A percentile compares a stretch with the other conserved stretches of the same genome.
Evolutionary conservation across 306 rosid genomes (phyloP).

Genomic region (Prunus salicina): DNA sequence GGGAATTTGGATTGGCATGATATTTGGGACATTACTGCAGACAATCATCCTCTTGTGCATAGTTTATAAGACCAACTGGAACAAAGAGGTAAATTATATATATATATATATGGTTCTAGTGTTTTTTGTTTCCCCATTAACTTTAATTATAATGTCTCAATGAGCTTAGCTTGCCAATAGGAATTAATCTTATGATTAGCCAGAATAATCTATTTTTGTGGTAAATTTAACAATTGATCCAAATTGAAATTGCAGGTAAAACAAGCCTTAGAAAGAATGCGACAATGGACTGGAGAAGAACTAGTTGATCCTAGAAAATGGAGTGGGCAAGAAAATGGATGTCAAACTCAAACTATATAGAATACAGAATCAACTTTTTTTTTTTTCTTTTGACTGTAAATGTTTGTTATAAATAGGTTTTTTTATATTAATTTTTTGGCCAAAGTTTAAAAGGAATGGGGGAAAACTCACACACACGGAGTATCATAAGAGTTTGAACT

Average conservation of each 20-base stretch:
- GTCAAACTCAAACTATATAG: conserved; percentile 10
- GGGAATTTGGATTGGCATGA: conserved; percentile 98
- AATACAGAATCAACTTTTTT: neutral
- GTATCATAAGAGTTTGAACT: rapidly evolving
- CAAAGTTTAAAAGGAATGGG: too few relatives aligned
- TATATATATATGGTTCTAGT: neutral
- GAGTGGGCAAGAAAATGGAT: conserved; percentile 15
- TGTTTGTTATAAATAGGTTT: too few relatives aligned
- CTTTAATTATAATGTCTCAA: neutral
- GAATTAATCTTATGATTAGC: too few relatives aligned
- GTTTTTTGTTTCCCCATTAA: too few relatives aligned
- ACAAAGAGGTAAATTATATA: conserved; percentile 53
- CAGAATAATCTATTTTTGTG: neutral
- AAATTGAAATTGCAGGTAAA: conserved; percentile 62
- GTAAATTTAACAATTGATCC: neutral
- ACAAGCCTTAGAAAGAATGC: conserved; percentile 70
- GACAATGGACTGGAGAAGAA: conserved; percentile 65
- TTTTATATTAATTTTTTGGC: too few relatives aligned
- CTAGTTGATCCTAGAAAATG: neutral
- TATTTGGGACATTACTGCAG: conserved; percentile 77
- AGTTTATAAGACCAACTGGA: conserved; percentile 78
- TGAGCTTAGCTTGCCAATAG: too few relatives aligned
- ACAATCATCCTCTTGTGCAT: conserved; percentile 61
- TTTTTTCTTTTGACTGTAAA: neutral
- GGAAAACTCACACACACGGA: too few relatives aligned